These are phyloP conservation scores for Aquilaria malaccensis DNA, from an alignment of 345 rosid species.

Conservation along the genomic window DNA sequence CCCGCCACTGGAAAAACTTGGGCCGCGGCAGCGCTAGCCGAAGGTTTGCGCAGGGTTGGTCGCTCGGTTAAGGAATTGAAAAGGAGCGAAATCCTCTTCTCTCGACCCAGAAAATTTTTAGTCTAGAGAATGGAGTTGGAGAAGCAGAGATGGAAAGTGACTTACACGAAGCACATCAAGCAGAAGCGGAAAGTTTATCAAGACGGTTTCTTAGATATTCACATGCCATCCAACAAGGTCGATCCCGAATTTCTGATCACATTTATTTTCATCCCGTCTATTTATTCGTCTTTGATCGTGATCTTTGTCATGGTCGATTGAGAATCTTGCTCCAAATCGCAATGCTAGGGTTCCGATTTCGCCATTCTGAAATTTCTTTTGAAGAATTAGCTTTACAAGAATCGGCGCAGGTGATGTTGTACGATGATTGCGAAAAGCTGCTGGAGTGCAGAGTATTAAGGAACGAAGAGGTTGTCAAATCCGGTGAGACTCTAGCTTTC, in stretches of 20 bases:
- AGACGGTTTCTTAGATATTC: slow-evolving; percentile 66
- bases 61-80: no score
- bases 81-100: no score
- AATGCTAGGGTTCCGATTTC: not conserved
- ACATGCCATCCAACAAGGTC: slow-evolving; percentile 50
- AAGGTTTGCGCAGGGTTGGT: no score
- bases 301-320: no score
- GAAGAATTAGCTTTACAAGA: not conserved
- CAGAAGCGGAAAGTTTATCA: slow-evolving; percentile 77
- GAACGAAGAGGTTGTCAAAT: slow-evolving; percentile 43
- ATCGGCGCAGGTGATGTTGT: slow-evolving; percentile 51
- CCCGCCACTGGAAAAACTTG: no score
- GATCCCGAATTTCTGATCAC: not conserved
- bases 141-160: slow-evolving; percentile 62
- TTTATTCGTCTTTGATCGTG: no score
- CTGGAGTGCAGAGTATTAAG: slow-evolving; percentile 67
- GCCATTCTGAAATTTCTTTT: not conserved
- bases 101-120: no score
- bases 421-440: slow-evolving; percentile 60
- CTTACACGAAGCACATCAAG: slow-evolving; percentile 78
- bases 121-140: slow-evolving; percentile 25
- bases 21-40: no score
- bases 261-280: not conserved
- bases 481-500: slow-evolving; percentile 54
- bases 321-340: no score